Percentiles rank a stretch among this genome's conserved stretches.
These are phyloP conservation scores for Tetrahymena borealis DNA, from an alignment of 73 alveolate species.

Conservation along the genomic window DNA sequence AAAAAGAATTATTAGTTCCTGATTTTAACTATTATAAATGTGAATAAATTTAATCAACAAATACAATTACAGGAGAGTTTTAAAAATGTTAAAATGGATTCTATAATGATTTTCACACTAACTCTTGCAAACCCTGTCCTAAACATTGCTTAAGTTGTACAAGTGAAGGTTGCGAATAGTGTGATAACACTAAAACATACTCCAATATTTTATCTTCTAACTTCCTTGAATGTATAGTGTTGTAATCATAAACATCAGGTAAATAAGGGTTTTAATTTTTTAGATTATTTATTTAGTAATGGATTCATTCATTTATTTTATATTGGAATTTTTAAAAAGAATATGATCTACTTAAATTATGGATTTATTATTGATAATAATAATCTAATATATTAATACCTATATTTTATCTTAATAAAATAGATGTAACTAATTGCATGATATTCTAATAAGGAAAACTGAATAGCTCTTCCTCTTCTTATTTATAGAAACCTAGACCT, in stretches of 20 bases:
- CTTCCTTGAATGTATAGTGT: neutral
- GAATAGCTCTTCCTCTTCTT: no score
- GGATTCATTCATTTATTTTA: no score
- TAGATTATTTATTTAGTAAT: no score
- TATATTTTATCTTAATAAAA: no score
- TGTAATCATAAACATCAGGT: neutral
- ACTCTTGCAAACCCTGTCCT: neutral
- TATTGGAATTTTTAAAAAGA: no score
- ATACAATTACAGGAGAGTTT: neutral
- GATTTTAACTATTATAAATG: neutral
- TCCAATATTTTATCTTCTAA: neutral
- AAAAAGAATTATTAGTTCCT: neutral
- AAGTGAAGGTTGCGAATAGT: neutral
- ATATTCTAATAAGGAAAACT: neutral
- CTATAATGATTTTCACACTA: neutral
- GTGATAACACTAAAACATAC: neutral
- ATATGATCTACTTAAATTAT: no score
- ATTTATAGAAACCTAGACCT: neutral
- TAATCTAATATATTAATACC: no score
- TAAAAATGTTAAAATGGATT: neutral
- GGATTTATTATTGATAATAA: no score
- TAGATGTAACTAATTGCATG: neutral
- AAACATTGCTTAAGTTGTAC: neutral
- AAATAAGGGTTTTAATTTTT: neutral
- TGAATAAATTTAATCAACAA: neutral